Conservation (phyloP, 192 early-diverging fungal species). For the Entomortierella lignicola region DNA sequence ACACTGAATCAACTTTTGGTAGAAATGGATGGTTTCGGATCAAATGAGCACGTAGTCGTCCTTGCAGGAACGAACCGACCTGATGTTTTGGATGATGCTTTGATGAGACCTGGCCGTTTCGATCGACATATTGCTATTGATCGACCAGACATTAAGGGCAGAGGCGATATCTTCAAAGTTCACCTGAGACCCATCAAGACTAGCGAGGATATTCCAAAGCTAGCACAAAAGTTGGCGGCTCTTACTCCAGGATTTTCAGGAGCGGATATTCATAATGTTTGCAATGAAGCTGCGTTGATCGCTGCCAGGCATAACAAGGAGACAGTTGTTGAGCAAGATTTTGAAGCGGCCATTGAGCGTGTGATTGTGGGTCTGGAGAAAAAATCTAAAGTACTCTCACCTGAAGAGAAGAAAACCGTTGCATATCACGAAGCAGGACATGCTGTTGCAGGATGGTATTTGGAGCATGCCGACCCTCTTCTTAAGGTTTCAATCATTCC, state of each 20-base stretch:
- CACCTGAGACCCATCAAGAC: conserved; percentile 95
- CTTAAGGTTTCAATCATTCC: conserved; percentile 99
- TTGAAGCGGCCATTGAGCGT: conserved; percentile 98
- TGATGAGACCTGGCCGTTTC: conserved; percentile 98
- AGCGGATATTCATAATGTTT: conserved; percentile 98
- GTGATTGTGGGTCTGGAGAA: conserved; percentile 99
- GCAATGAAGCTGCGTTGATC: conserved; percentile 99
- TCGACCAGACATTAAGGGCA: conserved; percentile 95
- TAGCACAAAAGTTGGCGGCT: conserved; percentile 91
- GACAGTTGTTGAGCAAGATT: conserved; percentile 86
- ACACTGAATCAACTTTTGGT: conserved; percentile 99
- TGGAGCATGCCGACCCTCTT: conserved; percentile 95
- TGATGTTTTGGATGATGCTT: conserved; percentile 96
- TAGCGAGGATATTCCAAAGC: conserved; percentile 78
- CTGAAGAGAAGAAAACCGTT: conserved; percentile 99
- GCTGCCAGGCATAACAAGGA: conserved; percentile 87
- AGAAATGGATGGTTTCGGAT: conserved; percentile 99
- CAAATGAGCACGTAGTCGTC: conserved; percentile 92
- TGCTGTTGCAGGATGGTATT: conserved; percentile 98
- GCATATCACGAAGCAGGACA: conserved; percentile 99
- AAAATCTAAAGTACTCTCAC: conserved; percentile 93
- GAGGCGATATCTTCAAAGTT: conserved; percentile 95
- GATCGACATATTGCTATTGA: conserved; percentile 99
- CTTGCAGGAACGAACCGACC: conserved; percentile 98
- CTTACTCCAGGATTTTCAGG: conserved; percentile 99